Conservation (phyloP, 352 stramenopile genomes). For the Phytophthora lateralis region DNA sequence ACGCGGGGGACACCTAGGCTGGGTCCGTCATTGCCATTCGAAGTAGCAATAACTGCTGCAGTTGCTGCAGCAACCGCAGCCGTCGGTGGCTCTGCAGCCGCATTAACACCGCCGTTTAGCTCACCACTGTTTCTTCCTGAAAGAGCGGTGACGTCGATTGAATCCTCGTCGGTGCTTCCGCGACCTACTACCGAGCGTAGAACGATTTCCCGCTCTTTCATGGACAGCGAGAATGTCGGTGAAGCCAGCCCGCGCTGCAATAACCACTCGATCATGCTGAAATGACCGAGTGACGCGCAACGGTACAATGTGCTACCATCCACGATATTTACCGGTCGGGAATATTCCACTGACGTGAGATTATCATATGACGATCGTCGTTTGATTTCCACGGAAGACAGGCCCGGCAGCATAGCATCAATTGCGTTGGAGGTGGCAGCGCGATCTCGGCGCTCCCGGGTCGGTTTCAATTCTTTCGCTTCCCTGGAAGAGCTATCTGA, state of each 20-base stretch:
- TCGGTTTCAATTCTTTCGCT: constrained; percentile 4
- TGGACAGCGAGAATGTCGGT: constrained; percentile 25
- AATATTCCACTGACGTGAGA: constrained; percentile 10
- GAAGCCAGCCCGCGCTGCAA: constrained; percentile 19
- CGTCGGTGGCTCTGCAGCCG: constrained; percentile 5
- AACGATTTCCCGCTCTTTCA: constrained; percentile 35
- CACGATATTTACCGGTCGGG: constrained; percentile 28
- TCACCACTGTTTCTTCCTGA: constrained; percentile 1
- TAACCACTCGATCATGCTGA: constrained; percentile 42
- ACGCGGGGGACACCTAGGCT: constrained; percentile 7
- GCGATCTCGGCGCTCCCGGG: constrained; percentile 22
- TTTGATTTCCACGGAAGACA: constrained; percentile 18
- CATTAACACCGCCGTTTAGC: background rate
- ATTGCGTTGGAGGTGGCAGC: constrained; percentile 27
- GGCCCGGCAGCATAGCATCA: constrained; percentile 4
- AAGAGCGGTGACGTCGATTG: constrained; percentile 12
- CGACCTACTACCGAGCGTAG: constrained; percentile 30
- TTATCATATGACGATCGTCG: constrained; percentile 30
- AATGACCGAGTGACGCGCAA: constrained; percentile 21
- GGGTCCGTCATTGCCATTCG: constrained; percentile 16
- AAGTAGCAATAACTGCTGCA: constrained; percentile 5
- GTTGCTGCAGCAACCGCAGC: constrained; percentile 10
- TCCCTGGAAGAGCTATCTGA: constrained; percentile 7
- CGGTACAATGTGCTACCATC: constrained; percentile 31
- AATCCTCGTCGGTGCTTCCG: constrained; percentile 18